These are phyloP conservation scores for Chrysoporthe puriensis DNA, from an alignment of 2,329 filamentous ascomycete species.

Conservation along the genomic window DNA sequence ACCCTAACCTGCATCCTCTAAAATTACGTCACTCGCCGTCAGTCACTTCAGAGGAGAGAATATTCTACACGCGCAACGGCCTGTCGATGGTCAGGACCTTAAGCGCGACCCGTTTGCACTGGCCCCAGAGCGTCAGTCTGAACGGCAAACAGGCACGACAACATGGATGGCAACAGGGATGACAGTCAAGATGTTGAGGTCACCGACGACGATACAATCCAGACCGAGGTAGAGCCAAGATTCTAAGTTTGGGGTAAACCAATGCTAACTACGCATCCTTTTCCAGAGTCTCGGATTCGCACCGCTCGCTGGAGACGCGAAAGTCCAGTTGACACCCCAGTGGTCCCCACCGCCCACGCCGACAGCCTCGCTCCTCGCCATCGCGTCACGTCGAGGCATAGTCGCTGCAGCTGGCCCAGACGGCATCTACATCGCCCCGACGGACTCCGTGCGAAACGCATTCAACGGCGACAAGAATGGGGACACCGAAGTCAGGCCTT, in stretches of 20 bases:
- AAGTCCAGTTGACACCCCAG: slow-evolving; percentile 76
- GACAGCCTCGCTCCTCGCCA: slow-evolving; percentile 80
- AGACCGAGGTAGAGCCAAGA: slow-evolving; percentile 70
- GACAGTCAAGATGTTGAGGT: slow-evolving; percentile 42
- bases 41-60: not conserved
- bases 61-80: not conserved
- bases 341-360: slow-evolving; percentile 79
- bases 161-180: not conserved
- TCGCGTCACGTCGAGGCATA: slow-evolving; percentile 79
- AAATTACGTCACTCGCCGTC: too few species aligned
- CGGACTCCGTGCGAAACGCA: slow-evolving; percentile 75
- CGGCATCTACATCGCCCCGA: slow-evolving; percentile 73
- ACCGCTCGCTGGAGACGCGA: slow-evolving; percentile 77
- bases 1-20: too few species aligned
- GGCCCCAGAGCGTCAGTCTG: slow-evolving; percentile 26
- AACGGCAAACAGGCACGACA: slow-evolving; percentile 45
- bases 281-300: slow-evolving; percentile 76
- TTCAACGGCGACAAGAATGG: slow-evolving; percentile 64
- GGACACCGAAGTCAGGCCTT: slow-evolving; percentile 69
- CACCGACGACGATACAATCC: slow-evolving; percentile 74
- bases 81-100: slow-evolving; percentile 21
- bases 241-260: slow-evolving; percentile 18
- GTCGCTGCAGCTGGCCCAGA: slow-evolving; percentile 88
- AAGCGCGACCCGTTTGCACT: slow-evolving; percentile 23
- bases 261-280: slow-evolving; percentile 30